These are phyloP conservation scores for Trichoderma hamatum DNA, from an alignment of 2,329 filamentous ascomycete genomes.

Conservation along the genomic window DNA sequence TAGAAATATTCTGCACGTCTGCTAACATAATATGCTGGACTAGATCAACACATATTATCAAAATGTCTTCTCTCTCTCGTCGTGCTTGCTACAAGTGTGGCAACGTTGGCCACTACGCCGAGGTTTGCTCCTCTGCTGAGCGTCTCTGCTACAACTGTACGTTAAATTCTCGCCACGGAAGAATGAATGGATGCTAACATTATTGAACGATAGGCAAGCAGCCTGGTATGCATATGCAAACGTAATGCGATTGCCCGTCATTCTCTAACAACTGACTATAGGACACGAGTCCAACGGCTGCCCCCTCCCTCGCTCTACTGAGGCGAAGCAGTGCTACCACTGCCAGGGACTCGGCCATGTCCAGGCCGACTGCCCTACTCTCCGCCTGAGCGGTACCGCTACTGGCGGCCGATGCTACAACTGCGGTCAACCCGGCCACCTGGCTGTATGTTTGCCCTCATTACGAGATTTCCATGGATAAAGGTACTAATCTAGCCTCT, in stretches of 20 bases:
- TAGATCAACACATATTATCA: slow-evolving; percentile 34
- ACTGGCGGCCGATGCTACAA: slow-evolving; percentile 93
- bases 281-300: slow-evolving; percentile 98
- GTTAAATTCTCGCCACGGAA: slow-evolving; percentile 39
- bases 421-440: slow-evolving; percentile 89
- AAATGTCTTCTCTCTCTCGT: slow-evolving; percentile 79
- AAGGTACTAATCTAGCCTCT: background rate
- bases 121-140: slow-evolving; percentile 97
- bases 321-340: slow-evolving; percentile 99
- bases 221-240: slow-evolving; percentile 56
- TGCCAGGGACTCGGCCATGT: slow-evolving; percentile 98
- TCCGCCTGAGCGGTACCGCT: slow-evolving; percentile 82
- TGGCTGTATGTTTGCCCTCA: slow-evolving; percentile 66
- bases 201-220: slow-evolving; percentile 66
- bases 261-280: slow-evolving; percentile 24
- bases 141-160: slow-evolving; percentile 99
- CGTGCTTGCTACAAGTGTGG: slow-evolving; percentile 83
- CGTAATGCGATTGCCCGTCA: background rate
- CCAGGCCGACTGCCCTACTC: slow-evolving; percentile 96
- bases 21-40: slow-evolving; percentile 51
- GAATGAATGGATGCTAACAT: slow-evolving; percentile 31
- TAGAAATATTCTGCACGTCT: background rate
- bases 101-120: slow-evolving; percentile 78
- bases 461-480: background rate
- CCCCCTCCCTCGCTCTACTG: slow-evolving; percentile 93